A percentile compares a stretch with the other conserved stretches of the same genome.
Evolutionary conservation across 169 alveolate genomes (phyloP).

Genomic region (Plasmodium cynomolgi): DNA sequence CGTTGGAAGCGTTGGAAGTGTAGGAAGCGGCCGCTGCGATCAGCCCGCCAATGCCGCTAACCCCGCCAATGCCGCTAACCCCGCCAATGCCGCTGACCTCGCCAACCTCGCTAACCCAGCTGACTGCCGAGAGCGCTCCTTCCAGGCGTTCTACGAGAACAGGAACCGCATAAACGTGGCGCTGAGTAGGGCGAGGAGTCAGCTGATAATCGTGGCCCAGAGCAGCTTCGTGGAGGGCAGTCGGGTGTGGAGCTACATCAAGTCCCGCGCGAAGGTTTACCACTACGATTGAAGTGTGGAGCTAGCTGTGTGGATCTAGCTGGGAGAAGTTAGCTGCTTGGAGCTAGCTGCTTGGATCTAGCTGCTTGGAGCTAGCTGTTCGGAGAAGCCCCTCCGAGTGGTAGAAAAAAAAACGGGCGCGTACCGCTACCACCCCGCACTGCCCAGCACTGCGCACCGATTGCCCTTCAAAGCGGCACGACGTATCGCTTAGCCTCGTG

Average conservation of each 20-base stretch:
- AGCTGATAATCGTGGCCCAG: constrained; percentile 71
- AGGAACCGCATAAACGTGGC: constrained; percentile 72
- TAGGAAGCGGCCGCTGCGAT: background rate
- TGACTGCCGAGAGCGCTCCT: background rate
- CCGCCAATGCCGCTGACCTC: no score
- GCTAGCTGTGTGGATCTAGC: no score
- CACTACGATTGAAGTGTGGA: constrained; percentile 9
- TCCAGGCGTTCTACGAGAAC: constrained; percentile 32
- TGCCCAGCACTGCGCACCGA: no score
- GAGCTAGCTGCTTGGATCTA: no score
- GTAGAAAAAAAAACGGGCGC: background rate
- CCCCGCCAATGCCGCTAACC: no score
- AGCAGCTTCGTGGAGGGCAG: constrained; percentile 41
- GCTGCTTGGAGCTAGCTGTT: no score
- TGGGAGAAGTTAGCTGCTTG: background rate
- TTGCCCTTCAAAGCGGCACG: constrained; percentile 28
- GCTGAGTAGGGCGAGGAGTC: constrained; percentile 58
- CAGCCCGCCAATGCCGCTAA: no score
- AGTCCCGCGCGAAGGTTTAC: constrained; percentile 4
- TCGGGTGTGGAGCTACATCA: constrained; percentile 59
- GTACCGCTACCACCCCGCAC: no score
- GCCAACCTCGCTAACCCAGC: no score
- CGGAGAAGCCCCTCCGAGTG: no score
- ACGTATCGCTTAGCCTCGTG: constrained; percentile 65
- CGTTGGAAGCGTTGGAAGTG: background rate